These are phyloP conservation scores for Pseudogymnoascus sp. DNA, from an alignment of 2,329 filamentous ascomycete species.

Conservation along the genomic window DNA sequence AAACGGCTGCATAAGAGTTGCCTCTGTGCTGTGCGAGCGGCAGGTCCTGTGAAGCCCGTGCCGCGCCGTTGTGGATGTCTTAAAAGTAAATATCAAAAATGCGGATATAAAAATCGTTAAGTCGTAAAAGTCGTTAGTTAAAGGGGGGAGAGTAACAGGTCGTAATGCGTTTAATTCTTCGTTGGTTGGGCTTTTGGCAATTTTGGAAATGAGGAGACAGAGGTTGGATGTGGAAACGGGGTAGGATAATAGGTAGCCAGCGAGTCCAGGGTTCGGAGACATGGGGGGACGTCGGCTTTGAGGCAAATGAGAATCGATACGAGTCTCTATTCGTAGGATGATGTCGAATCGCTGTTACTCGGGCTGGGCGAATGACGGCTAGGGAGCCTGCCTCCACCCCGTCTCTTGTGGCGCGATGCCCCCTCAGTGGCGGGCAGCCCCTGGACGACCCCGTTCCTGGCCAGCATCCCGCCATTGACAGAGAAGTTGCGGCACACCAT, in stretches of 20 bases:
- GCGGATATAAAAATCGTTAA: slow-evolving; percentile 18
- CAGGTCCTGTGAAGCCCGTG: slow-evolving; percentile 27
- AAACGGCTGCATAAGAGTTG: slow-evolving; percentile 26
- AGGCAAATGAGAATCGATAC: not conserved
- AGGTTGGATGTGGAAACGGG: slow-evolving; percentile 10
- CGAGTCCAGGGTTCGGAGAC: slow-evolving; percentile 14
- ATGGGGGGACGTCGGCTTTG: slow-evolving; percentile 14
- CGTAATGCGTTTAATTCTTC: slow-evolving; percentile 14
- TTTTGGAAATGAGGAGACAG: not conserved
- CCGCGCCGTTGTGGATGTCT: slow-evolving; percentile 15
- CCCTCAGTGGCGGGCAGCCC: slow-evolving; percentile 47
- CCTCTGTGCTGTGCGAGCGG: slow-evolving; percentile 24
- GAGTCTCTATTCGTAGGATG: slow-evolving; percentile 20
- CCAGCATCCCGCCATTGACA: slow-evolving; percentile 87
- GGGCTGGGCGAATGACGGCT: slow-evolving; percentile 27
- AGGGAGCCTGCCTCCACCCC: slow-evolving; percentile 20
- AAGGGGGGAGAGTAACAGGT: slow-evolving; percentile 9
- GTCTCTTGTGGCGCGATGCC: slow-evolving; percentile 24
- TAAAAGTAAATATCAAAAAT: slow-evolving; percentile 9
- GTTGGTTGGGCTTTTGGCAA: slow-evolving; percentile 3
- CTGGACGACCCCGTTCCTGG: slow-evolving; percentile 61
- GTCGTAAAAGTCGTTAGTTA: slow-evolving; percentile 11
- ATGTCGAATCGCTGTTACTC: slow-evolving; percentile 30
- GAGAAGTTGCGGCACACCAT: slow-evolving; percentile 98
- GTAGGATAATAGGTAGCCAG: slow-evolving; percentile 8